Percentiles rank a stretch among this genome's conserved stretches.
These are phyloP conservation scores for Hortaea werneckii DNA, from an alignment of 2,329 filamentous ascomycete genomes.

Conservation along the genomic window DNA sequence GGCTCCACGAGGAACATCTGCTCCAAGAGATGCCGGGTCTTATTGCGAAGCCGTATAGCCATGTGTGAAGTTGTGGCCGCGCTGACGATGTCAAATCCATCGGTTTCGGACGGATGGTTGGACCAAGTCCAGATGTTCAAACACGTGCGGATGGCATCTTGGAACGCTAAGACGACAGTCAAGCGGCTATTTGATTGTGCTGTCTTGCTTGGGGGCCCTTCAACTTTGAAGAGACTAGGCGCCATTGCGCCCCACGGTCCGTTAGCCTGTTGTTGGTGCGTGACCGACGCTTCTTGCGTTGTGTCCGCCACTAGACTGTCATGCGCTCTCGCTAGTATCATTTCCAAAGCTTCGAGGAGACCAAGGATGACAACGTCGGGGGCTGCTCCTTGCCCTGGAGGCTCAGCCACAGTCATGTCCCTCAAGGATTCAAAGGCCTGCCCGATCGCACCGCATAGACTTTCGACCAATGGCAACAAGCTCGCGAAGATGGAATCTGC, in stretches of 20 bases:
- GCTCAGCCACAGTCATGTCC: conserved; percentile 41
- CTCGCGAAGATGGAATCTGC: conserved; percentile 79
- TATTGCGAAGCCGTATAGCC: conserved; percentile 80
- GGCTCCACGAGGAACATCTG: conserved; percentile 88
- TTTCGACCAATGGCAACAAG: conserved; percentile 81
- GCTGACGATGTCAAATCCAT: conserved; percentile 53
- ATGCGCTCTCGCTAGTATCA: conserved; percentile 78
- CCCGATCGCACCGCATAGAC: conserved; percentile 69
- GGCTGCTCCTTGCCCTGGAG: conserved; percentile 4
- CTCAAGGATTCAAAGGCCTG: conserved; percentile 63
- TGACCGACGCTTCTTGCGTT: conserved; percentile 54
- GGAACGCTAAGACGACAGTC: conserved; percentile 90
- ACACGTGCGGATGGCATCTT: conserved; percentile 86
- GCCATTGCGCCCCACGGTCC: conserved; percentile 93
- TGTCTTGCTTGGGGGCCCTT: conserved; percentile 58
- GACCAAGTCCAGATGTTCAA: conserved; percentile 95
- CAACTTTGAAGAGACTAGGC: conserved; percentile 76
- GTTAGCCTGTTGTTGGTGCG: conserved; percentile 72
- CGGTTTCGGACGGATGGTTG: conserved; percentile 49
- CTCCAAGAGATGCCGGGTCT: conserved; percentile 77
- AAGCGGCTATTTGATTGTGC: conserved; percentile 86
- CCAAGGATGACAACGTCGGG: conserved; percentile 19
- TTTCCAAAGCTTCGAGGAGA: conserved; percentile 84
- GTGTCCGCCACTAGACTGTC: conserved; percentile 72
- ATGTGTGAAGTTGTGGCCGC: conserved; percentile 77